A percentile compares a stretch with the other conserved stretches of the same genome.
These are phyloP conservation scores for Nasturtium officinale DNA, from an alignment of 345 rosid genomes.

Conservation along the genomic window DNA sequence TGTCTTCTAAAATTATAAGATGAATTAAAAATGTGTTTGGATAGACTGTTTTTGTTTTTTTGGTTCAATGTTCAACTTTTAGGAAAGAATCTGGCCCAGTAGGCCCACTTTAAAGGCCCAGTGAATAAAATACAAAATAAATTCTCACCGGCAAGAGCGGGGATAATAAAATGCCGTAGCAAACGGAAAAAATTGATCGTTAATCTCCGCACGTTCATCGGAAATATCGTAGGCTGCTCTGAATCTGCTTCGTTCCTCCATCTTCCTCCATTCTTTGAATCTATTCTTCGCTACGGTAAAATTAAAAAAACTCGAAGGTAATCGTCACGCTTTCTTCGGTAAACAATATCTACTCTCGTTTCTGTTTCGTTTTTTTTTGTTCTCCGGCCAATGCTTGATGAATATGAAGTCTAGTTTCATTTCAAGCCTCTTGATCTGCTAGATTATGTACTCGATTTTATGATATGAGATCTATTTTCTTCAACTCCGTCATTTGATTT, in stretches of 20 bases:
- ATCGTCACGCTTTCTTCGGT: conserved; percentile 24
- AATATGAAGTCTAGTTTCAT: not conserved
- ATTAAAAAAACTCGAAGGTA: conserved; percentile 9
- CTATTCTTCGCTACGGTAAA: not conserved
- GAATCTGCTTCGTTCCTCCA: conserved; percentile 26
- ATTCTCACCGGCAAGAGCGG: conserved; percentile 33
- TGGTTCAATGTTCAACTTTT: too few species aligned
- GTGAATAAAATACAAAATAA: not conserved
- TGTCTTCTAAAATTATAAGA: too few species aligned
- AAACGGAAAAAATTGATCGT: conserved; percentile 15
- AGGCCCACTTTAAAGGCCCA: conserved; percentile 28
- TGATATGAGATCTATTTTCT: conserved; percentile 6
- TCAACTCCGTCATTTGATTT: not conserved
- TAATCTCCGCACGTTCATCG: conserved; percentile 40
- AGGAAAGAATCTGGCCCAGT: not conserved
- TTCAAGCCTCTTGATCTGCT: conserved; percentile 30
- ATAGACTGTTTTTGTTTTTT: too few species aligned
- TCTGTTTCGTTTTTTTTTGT: not conserved
- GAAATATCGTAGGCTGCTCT: conserved; percentile 23
- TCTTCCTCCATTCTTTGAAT: not conserved
- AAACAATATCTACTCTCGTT: not conserved
- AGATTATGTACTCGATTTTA: not conserved
- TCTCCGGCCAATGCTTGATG: conserved; percentile 17
- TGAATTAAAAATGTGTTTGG: too few species aligned
- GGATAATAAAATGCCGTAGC: conserved; percentile 12